phyloP scores from a whole-genome alignment of 2,329 filamentous ascomycete genomes.

The Aspergillus sp. region DNA sequence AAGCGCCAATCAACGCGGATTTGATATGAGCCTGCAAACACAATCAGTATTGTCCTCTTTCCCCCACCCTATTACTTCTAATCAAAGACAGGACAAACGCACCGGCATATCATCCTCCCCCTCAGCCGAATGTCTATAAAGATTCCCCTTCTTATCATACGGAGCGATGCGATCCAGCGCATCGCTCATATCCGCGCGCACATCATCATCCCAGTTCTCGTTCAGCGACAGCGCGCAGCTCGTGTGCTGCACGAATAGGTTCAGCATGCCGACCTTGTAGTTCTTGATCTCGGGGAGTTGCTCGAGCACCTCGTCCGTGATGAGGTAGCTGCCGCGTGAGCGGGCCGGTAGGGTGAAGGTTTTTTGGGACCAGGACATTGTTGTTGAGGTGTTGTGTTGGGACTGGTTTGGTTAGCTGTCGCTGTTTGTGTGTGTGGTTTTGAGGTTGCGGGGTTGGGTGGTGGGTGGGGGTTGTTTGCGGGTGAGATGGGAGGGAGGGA shows the following conservation, averaged over 20 bases:
- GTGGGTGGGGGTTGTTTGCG: slow-evolving; percentile 20
- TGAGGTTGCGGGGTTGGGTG: slow-evolving; percentile 21
- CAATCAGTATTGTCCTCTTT: background rate
- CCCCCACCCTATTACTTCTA: too few species aligned
- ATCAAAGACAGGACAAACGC: slow-evolving; percentile 38
- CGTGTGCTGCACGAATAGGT: slow-evolving; percentile 95
- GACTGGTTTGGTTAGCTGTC: background rate
- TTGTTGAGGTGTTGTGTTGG: slow-evolving; percentile 11
- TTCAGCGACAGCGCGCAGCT: slow-evolving; percentile 88
- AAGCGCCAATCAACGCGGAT: slow-evolving; percentile 82
- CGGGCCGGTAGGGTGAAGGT: slow-evolving; percentile 75
- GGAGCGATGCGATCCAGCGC: slow-evolving; percentile 88
- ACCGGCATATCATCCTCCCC: slow-evolving; percentile 93
- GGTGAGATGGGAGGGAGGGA: background rate
- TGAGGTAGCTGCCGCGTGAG: slow-evolving; percentile 82
- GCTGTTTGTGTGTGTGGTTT: slow-evolving; percentile 5
- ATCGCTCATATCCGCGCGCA: slow-evolving; percentile 91
- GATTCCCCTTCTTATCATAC: slow-evolving; percentile 70
- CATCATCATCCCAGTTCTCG: slow-evolving; percentile 85
- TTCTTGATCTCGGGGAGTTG: slow-evolving; percentile 75
- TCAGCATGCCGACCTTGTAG: slow-evolving; percentile 83
- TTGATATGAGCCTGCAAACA: slow-evolving; percentile 79
- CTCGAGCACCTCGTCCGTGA: slow-evolving; percentile 73
- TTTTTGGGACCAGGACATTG: slow-evolving; percentile 79
- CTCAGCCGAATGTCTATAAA: slow-evolving; percentile 88